A percentile compares a stretch with the other conserved stretches of the same genome.
phyloP scores from a whole-genome alignment of 371 early-diverging fungal species.

The Lichtheimia hyalospora region DNA sequence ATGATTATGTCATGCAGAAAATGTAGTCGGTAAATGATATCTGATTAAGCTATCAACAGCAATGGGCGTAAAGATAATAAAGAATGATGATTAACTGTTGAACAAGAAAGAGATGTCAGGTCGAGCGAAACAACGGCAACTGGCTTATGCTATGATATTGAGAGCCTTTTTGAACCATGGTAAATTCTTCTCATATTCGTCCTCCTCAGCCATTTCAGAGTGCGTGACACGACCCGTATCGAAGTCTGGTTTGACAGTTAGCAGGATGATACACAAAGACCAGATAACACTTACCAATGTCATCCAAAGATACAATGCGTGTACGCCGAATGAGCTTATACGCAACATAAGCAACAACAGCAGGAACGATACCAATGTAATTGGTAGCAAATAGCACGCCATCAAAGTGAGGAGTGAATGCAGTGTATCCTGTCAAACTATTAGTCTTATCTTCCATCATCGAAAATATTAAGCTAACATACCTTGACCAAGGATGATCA shows the following conservation, averaged over 20 bases:
- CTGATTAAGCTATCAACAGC: too few relatives aligned
- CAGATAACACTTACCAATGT: constrained; percentile 32
- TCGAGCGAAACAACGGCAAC: neutral
- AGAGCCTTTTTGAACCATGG: constrained; percentile 17
- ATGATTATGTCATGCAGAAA: too few relatives aligned
- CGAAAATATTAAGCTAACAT: neutral
- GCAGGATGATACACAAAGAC: neutral
- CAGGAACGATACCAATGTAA: constrained; percentile 45
- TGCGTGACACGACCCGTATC: constrained; percentile 37
- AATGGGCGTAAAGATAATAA: too few relatives aligned
- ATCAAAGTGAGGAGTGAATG: constrained; percentile 26
- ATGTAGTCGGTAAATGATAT: too few relatives aligned
- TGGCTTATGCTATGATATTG: constrained; percentile 9
- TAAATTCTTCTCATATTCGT: constrained; percentile 11
- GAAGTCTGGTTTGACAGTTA: constrained; percentile 17
- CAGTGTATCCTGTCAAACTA: constrained; percentile 10
- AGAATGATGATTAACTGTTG: neutral
- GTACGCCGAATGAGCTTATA: constrained; percentile 49
- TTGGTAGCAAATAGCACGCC: constrained; percentile 21
- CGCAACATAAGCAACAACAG: constrained; percentile 36
- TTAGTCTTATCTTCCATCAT: too few relatives aligned
- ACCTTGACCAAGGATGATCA: constrained; percentile 61
- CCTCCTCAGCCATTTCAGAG: constrained; percentile 33
- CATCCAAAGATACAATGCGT: constrained; percentile 55
- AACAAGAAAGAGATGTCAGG: neutral